phyloP scores from a whole-genome alignment of 2,329 filamentous ascomycete species.

The Elsinoe necatrix region DNA sequence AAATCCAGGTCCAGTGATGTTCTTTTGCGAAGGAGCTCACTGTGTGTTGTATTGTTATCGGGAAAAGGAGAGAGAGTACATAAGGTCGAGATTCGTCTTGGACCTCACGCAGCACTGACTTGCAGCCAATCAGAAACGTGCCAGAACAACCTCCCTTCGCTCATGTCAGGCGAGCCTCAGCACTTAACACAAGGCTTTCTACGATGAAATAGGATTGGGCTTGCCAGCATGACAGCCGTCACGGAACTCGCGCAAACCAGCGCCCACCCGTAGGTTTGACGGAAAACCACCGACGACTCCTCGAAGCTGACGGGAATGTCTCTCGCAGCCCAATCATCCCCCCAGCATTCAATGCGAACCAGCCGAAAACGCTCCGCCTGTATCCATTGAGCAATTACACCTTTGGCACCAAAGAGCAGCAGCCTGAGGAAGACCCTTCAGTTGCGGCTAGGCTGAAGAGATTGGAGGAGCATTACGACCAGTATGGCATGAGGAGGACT shows the following conservation, averaged over 20 bases:
- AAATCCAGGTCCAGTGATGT: too few relatives aligned
- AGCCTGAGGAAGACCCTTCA: slow-evolving; percentile 94
- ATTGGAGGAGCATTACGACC: slow-evolving; percentile 87
- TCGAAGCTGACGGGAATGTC: slow-evolving; percentile 7
- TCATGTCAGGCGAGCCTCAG: too few relatives aligned
- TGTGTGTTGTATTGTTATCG: too few relatives aligned
- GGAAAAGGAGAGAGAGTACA: too few relatives aligned
- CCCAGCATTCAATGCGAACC: slow-evolving; percentile 69
- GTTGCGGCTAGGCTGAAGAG: slow-evolving; percentile 87
- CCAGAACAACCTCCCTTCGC: neutral
- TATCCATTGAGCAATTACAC: slow-evolving; percentile 98
- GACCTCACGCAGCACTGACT: too few relatives aligned
- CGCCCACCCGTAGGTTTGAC: slow-evolving; percentile 51
- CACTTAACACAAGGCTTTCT: too few relatives aligned
- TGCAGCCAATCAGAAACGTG: neutral
- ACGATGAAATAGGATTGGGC: neutral
- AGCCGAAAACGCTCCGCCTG: slow-evolving; percentile 80
- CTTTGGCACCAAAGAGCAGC: slow-evolving; percentile 95
- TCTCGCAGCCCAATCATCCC: slow-evolving; percentile 61
- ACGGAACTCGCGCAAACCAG: slow-evolving; percentile 68
- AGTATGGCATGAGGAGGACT: slow-evolving; percentile 92
- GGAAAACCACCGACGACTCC: slow-evolving; percentile 12
- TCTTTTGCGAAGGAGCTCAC: too few relatives aligned
- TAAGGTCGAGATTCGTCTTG: too few relatives aligned
- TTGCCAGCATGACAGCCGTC: slow-evolving; percentile 68